These are phyloP conservation scores for Candida nitratophila DNA, from an alignment of 805 yeast genomes.

Conservation along the genomic window DNA sequence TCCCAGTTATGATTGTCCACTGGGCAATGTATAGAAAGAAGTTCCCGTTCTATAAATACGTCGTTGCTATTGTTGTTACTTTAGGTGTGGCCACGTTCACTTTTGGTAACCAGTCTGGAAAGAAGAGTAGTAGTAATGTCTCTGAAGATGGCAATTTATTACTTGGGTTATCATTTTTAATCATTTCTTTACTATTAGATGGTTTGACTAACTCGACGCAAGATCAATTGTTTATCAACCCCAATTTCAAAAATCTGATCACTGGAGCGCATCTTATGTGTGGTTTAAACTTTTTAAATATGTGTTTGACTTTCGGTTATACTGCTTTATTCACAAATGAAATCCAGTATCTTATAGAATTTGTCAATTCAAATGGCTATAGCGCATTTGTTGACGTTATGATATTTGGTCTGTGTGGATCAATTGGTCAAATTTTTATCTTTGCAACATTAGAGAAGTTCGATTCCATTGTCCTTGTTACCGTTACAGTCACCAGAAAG, in stretches of 20 bases:
- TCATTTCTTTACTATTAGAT: constrained; percentile 66
- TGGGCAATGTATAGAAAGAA: constrained; percentile 56
- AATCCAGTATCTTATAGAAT: constrained; percentile 38
- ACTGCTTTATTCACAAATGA: constrained; percentile 42
- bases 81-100: constrained; percentile 80
- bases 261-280: constrained; percentile 90
- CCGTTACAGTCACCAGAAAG: constrained; percentile 93
- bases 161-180: constrained; percentile 56
- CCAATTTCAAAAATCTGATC: constrained; percentile 28
- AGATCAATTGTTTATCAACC: constrained; percentile 64
- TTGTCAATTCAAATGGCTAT: constrained; percentile 43
- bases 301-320: constrained; percentile 42
- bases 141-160: constrained; percentile 29
- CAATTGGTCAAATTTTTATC: constrained; percentile 91
- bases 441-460: constrained; percentile 77
- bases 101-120: constrained; percentile 21
- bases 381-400: constrained; percentile 51
- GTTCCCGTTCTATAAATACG: constrained; percentile 71
- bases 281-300: constrained; percentile 42
- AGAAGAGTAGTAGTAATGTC: constrained; percentile 22
- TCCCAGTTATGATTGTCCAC: constrained; percentile 91
- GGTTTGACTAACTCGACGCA: constrained; percentile 93
- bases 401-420: constrained; percentile 70
- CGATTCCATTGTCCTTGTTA: constrained; percentile 79
- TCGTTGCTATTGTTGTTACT: constrained; percentile 75